Evolutionary conservation across 768 basidiomycete genomes (phyloP), one percentile per base, ranked within the genome.

Genomic region (Fibroporia radiculosa): DNA sequence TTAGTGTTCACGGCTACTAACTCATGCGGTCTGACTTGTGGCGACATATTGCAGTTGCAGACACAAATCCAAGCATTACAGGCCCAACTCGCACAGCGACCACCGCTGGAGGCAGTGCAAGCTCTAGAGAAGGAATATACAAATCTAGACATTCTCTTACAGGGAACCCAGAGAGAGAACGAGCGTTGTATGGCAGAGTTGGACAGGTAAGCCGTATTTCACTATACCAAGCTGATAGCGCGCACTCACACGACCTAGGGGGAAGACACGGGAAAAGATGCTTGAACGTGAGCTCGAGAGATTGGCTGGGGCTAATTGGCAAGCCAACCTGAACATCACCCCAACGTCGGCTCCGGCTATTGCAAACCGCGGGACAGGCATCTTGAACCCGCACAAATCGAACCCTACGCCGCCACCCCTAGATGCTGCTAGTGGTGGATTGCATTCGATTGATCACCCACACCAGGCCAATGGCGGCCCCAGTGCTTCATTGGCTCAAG

Each of bases 131-230:
- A 77, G 55, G 88, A 90, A 52, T 79, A 80, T 54, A 78, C 78
- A 53, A 82, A 84, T 46, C 66, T 89, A 1, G 88, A 89, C 29
- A 67, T 91, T 14, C 67, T 91, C 3, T 63, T 89, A 0, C 77
- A 84, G 48, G 88, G 87, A 0, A 90, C 88, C 0, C 86, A 89
- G 51, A 68, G 86, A 40, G 89, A 92, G 66, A 92, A 92, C 55
- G 87, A 90, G 53, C 71, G 82, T 39, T 84, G 81, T 50, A 90
- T 91, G 88, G 70, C 76, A 0, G 85, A 89, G 47, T 68, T 88
- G 2, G 87, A 90, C 45, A 71, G 81, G 84, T 81, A 35, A 14
- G 42, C 31, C 16, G 29, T 18, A n/a, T 13, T 25, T 29, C 23
- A 13, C 19, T 11, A n/a, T 5, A 27, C 20, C 4, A 6, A 16